These are phyloP conservation scores for Prototheca wickerhamii DNA, from an alignment of 163 green algal genomes.

Conservation along the genomic window DNA sequence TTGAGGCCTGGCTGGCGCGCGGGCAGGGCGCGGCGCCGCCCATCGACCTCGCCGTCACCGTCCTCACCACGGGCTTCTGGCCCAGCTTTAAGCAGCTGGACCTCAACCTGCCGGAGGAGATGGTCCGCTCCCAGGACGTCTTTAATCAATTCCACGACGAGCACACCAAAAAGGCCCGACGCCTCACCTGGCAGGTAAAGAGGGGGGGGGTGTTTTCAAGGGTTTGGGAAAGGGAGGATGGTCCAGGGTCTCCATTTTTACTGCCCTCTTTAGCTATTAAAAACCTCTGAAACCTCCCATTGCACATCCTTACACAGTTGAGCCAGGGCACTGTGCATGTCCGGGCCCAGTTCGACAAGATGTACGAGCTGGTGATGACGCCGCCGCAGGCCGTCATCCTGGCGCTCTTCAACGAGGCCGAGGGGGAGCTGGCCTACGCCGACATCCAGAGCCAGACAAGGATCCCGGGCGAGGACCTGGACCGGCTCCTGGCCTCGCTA, in stretches of 20 bases:
- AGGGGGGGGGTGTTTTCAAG: not conserved
- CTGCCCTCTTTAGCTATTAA: too few relatives aligned
- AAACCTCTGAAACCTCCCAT: not conserved
- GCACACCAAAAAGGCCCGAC: conserved; percentile 9
- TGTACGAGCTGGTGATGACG: conserved; percentile 80
- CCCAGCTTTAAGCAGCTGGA: conserved; percentile 85
- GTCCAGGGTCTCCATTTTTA: too few relatives aligned
- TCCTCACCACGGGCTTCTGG: conserved; percentile 93
- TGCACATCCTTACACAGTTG: conserved; percentile 67
- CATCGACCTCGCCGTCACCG: conserved; percentile 55
- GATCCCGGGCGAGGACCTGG: conserved; percentile 83
- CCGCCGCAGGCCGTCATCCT: conserved; percentile 76
- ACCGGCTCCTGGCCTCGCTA: conserved; percentile 78
- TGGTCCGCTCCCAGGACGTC: conserved; percentile 59
- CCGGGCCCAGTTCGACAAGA: conserved; percentile 70
- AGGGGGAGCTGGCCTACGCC: conserved; percentile 48
- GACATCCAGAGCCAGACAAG: conserved; percentile 73
- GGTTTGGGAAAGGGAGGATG: too few relatives aligned
- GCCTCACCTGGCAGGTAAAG: conserved; percentile 35
- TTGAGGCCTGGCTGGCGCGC: conserved; percentile 60
- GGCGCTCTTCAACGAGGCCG: conserved; percentile 61
- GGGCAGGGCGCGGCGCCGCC: conserved; percentile 3
- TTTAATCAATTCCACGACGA: conserved; percentile 47
- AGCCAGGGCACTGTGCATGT: conserved; percentile 72
- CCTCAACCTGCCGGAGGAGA: conserved; percentile 80